Evolutionary conservation across 1,139 yeast species (phyloP), one percentile per base, ranked within the genome.

Genomic region (Yamadazyma spencermartinsiae): DNA sequence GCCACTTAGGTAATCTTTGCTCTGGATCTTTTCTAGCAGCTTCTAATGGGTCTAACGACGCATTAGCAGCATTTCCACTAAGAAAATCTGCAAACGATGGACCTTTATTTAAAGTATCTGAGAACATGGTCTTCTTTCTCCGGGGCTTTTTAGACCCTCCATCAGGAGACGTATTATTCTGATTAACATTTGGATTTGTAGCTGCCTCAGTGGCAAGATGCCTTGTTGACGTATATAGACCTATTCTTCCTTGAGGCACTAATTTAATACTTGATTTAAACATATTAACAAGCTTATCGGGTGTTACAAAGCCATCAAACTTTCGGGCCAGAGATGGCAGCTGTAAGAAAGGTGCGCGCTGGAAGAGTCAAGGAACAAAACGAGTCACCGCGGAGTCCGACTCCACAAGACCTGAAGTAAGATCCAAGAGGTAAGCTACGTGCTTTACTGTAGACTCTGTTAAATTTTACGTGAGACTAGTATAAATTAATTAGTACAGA

Each of bases 11-110:
- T 41, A 94, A 72, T 52, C 96, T 72, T 21, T 82, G 86, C 38
- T 75, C 68, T 0, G 80, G 78, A 44, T 76, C 81, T 38, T 63
- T 61, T 46, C 82, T 63, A 2, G 83, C 85, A 27, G 79, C 77
- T 50, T 84, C 90, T 36, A 86, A 65, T 1, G 95, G 94, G 55
- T 84, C 90, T 13, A 44, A 20, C 13, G 74, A 56, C 64, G 78
- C 68, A 37, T 78, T 76, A 8, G 85, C 76, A 1, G 96, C 96
- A 42, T 81, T 78, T 9, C 95, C 96, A 43, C 76, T 71, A 16
- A 92, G 69, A 52, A 92, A 92, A 60, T 92, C 98, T 39, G 86
- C 97, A 59, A 92, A 92, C 1, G 95, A 82, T 1, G 98, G 98
- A 2, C 98, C 98, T 46, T 78, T 74, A 54, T 82, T 86, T 44